Conservation (phyloP, 331 rosid genomes). For the Prunus yedoensis region DNA sequence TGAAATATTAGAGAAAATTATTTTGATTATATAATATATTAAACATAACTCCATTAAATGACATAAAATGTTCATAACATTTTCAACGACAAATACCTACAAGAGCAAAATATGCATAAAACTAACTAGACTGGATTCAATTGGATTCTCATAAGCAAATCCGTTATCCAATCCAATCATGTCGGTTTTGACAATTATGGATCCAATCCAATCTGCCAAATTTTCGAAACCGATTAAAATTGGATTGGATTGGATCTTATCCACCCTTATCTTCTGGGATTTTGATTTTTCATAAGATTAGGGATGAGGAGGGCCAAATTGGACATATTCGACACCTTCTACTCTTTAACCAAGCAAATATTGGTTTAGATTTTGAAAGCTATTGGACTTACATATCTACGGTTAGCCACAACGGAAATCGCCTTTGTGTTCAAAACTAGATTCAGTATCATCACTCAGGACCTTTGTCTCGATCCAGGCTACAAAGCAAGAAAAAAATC, state of each 20-base stretch:
- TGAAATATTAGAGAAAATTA: too few relatives aligned
- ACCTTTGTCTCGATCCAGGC: slow-evolving; percentile 41
- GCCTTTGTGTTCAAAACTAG: slow-evolving; percentile 59
- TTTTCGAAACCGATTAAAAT: accelerated
- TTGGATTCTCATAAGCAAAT: too few relatives aligned
- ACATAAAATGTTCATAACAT: too few relatives aligned
- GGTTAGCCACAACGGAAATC: slow-evolving; percentile 59
- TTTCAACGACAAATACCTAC: too few relatives aligned
- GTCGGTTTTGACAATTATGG: too few relatives aligned
- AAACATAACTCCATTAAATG: too few relatives aligned
- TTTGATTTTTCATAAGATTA: not conserved
- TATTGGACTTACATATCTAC: slow-evolving; percentile 48
- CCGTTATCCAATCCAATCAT: too few relatives aligned
- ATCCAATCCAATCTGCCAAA: too few relatives aligned
- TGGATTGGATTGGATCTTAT: too few relatives aligned
- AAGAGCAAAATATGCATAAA: too few relatives aligned
- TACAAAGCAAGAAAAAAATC: slow-evolving; percentile 35
- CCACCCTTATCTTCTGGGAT: not conserved
- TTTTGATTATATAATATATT: too few relatives aligned
- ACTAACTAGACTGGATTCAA: too few relatives aligned
- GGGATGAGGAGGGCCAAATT: slow-evolving; percentile 62
- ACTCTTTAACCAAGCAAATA: slow-evolving; percentile 55
- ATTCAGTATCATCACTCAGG: slow-evolving; percentile 39
- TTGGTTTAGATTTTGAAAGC: slow-evolving; percentile 58
- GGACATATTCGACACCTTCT: slow-evolving; percentile 35